A percentile compares a stretch with the other conserved stretches of the same genome.
These are phyloP conservation scores for Nymphaea thermarum DNA, from an alignment of 164 flowering plant species.

Conservation along the genomic window DNA sequence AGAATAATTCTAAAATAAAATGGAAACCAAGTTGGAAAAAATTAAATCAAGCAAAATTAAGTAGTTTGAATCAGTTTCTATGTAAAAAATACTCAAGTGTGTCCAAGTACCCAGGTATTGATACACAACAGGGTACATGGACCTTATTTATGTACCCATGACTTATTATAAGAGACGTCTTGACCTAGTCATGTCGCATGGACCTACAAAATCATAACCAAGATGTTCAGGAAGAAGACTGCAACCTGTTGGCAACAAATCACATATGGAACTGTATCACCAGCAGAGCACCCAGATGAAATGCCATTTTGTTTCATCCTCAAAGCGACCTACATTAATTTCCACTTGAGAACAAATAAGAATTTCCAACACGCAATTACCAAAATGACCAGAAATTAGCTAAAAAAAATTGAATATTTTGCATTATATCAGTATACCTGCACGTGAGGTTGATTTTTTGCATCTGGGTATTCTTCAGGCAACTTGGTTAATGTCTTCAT, in stretches of 20 bases:
- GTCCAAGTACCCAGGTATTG: too few species aligned
- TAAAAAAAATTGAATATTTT: neutral
- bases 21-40: too few species aligned
- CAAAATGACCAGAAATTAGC: neutral
- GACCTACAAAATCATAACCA: too few species aligned
- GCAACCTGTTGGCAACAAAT: slow-evolving; percentile 84
- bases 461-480: slow-evolving; percentile 97
- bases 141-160: too few species aligned
- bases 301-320: slow-evolving; percentile 79
- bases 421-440: slow-evolving; percentile 28
- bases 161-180: too few species aligned
- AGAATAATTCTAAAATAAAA: too few species aligned
- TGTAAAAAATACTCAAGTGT: too few species aligned
- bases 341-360: slow-evolving; percentile 25
- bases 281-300: slow-evolving; percentile 66
- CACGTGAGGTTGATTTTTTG: slow-evolving; percentile 95
- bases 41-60: too few species aligned
- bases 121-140: too few species aligned
- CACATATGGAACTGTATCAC: slow-evolving; percentile 87
- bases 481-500: slow-evolving; percentile 84
- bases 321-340: slow-evolving; percentile 66
- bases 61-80: too few species aligned
- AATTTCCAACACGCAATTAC: neutral
- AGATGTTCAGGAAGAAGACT: too few species aligned
- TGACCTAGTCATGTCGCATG: too few species aligned